Evolutionary conservation across 805 yeast genomes (phyloP), one percentile per base, ranked within the genome.

Genomic region (Starmerella scarabaei): DNA sequence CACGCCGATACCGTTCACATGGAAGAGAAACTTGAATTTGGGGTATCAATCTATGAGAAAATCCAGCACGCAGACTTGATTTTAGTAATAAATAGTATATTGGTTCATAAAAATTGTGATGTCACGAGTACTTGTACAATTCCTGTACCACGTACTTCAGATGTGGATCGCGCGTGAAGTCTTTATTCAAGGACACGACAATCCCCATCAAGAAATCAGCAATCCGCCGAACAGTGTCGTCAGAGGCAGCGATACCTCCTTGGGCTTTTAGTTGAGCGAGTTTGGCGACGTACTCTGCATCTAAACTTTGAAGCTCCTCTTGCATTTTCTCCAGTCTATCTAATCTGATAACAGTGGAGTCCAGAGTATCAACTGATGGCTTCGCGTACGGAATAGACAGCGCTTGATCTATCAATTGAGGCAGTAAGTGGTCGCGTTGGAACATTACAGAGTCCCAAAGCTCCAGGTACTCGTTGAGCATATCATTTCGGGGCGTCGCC

Each of bases 201-300:
- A 48, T 33, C 7, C 48, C 48, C 27, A 31, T 26, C 27, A 44
- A 4, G 33, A 48, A 48, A 21, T 48, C 52, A 1, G 43, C 27
- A 11, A 43, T 35, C 7, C 51, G 40, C 35, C 30, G 9, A 7
- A 15, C 26, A 7, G 26, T 24, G 9, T 39, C 44, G 35, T 26
- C 30, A 17, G n/a, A 27, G 16, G 3, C 14, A 5, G 24, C 16
- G 15, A 15, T 11, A 9, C 31, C 19, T 21, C 26, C 17, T 15
- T 7, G n/a, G n/a, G 15, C 12, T 16, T 32, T 39, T 12, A 36
- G 41, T 15, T 27, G 21, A 12, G 34, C 31, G 2, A 47, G 41
- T 17, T 23, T 20, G 1, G 21, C 18, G 1, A 19, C 32, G 29
- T 48, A 42, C 32, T 30, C 38, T 8, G 28, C 37, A 16, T 48